Conservation (phyloP, 2,329 filamentous ascomycete species). For the Verticillium nonalfalfae region DNA sequence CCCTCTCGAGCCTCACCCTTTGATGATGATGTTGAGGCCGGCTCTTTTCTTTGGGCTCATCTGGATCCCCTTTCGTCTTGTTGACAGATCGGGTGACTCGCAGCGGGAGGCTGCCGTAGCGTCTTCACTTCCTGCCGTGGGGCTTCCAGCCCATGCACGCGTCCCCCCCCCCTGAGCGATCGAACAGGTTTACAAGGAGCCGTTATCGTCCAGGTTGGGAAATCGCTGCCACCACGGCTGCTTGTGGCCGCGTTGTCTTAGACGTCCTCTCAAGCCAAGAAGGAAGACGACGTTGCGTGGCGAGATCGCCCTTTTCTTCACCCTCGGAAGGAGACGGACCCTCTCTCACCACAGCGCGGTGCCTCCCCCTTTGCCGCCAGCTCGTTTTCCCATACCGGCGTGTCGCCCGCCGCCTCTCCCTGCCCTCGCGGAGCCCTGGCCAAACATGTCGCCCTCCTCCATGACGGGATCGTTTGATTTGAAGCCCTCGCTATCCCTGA, state of each 20-base stretch:
- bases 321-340: not conserved
- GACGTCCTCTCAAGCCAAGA: not conserved
- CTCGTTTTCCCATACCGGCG: not conserved
- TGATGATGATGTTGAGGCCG: not conserved
- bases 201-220: not conserved
- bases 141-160: not conserved
- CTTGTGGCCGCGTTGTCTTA: too few relatives aligned
- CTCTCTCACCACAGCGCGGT: not conserved
- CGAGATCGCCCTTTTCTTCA: not conserved
- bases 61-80: not conserved
- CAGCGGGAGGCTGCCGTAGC: slow-evolving; percentile 7
- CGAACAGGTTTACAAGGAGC: not conserved
- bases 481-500: slow-evolving; percentile 74
- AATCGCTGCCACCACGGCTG: not conserved
- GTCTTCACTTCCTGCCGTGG: not conserved
- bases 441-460: slow-evolving; percentile 23
- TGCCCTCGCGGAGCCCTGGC: slow-evolving; percentile 2
- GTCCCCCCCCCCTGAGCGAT: not conserved
- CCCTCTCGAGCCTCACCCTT: not conserved
- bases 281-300: not conserved
- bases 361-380: not conserved
- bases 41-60: not conserved
- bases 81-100: slow-evolving; percentile 5
- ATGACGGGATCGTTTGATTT: slow-evolving; percentile 18
- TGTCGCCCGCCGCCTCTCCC: not conserved